Conservation (phyloP, 306 rosid species). For the Quercus mongolica region DNA sequence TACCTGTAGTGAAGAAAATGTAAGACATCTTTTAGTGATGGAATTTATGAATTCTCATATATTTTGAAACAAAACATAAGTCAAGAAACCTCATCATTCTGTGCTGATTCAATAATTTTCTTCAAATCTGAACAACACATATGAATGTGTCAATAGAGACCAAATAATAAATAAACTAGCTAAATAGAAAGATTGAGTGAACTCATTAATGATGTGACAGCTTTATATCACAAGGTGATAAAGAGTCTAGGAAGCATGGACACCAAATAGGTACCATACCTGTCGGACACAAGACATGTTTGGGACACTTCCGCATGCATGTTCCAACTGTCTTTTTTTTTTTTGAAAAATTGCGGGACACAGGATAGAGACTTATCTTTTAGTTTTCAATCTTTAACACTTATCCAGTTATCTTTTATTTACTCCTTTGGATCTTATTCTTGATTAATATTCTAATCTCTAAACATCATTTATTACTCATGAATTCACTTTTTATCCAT, state of each 20-base stretch:
- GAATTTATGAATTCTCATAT: background rate
- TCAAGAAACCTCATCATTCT: constrained; percentile 67
- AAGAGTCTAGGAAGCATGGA: background rate
- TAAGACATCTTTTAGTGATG: constrained; percentile 23
- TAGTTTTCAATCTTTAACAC: too few relatives aligned
- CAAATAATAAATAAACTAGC: constrained; percentile 1
- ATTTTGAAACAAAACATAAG: constrained; percentile 2
- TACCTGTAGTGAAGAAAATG: constrained; percentile 49
- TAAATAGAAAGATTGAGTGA: constrained; percentile 5
- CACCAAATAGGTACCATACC: too few relatives aligned
- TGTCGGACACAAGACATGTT: too few relatives aligned
- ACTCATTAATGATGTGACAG: background rate
- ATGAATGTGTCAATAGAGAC: constrained; percentile 11
- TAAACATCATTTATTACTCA: too few relatives aligned
- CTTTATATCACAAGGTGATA: background rate
- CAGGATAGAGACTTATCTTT: too few relatives aligned
- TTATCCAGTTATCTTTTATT: too few relatives aligned
- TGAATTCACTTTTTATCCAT: too few relatives aligned
- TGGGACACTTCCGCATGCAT: too few relatives aligned
- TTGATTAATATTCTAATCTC: too few relatives aligned
- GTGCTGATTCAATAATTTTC: constrained; percentile 61
- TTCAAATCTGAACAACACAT: constrained; percentile 61
- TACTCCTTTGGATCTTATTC: too few relatives aligned
- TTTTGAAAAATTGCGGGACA: too few relatives aligned
- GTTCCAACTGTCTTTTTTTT: too few relatives aligned